Evolutionary conservation across 2,329 filamentous ascomycete genomes (phyloP).

Genomic region (Ophiostoma angusticollis): DNA sequence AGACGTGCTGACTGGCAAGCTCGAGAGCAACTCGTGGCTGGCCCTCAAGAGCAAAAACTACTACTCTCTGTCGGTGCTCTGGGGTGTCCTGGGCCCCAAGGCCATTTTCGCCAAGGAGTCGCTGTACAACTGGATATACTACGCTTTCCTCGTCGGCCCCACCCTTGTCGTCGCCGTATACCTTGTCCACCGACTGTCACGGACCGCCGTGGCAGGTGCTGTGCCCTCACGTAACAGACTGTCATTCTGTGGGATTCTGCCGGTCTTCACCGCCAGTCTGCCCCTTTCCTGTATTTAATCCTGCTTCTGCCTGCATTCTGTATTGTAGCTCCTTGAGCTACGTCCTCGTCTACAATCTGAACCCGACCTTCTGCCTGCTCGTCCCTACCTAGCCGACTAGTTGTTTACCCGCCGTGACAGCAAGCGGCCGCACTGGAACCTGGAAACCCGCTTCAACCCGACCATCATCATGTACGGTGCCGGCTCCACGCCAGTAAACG

Average conservation of each 20-base stretch:
- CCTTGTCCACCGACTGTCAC: conserved; percentile 16
- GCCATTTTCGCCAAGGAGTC: conserved; percentile 17
- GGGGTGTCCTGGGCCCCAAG: conserved; percentile 24
- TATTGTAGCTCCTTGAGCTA: no score
- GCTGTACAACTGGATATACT: conserved; percentile 19
- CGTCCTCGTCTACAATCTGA: no score
- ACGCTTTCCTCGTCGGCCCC: conserved; percentile 20
- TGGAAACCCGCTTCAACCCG: conserved; percentile 19
- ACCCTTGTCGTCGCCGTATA: conserved; percentile 16
- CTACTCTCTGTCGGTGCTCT: conserved; percentile 22
- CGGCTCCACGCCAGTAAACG: conserved; percentile 17
- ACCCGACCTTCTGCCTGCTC: no score
- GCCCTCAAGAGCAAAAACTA: conserved; percentile 20
- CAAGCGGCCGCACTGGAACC: conserved; percentile 19
- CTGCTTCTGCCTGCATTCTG: no score
- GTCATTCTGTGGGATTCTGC: no score
- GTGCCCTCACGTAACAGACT: no score
- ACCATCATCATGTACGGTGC: conserved; percentile 19
- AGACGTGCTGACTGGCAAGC: conserved; percentile 14
- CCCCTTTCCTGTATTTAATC: no score
- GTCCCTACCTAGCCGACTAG: no score
- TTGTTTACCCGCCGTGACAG: no score
- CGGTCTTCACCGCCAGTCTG: no score
- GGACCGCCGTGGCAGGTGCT: no score
- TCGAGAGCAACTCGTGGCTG: conserved; percentile 17